Evolutionary conservation across 2,329 filamentous ascomycete genomes (phyloP).

Genomic region (Epichloe aotearoae): DNA sequence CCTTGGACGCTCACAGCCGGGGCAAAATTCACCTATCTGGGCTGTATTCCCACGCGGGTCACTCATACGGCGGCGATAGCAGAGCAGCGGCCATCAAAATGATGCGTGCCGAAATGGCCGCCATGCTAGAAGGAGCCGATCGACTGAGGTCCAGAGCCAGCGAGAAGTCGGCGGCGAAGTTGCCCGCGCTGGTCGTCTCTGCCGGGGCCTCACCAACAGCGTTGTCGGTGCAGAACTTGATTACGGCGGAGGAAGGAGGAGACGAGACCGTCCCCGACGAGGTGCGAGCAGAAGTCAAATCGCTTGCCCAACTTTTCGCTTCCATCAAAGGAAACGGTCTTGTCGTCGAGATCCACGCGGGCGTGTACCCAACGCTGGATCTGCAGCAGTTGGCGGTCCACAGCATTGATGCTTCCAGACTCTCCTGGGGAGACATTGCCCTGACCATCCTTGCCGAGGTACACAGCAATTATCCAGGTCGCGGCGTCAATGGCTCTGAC

Average conservation of each 20-base stretch:
- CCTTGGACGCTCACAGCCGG: slow-evolving; percentile 12
- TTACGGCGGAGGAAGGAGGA: slow-evolving; percentile 5
- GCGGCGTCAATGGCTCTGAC: slow-evolving; percentile 31
- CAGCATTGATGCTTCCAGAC: slow-evolving; percentile 30
- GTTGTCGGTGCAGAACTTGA: slow-evolving; percentile 14
- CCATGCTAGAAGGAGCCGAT: slow-evolving; percentile 14
- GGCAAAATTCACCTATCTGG: slow-evolving; percentile 38
- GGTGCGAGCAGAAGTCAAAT: slow-evolving; percentile 8
- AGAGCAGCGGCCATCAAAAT: slow-evolving; percentile 18
- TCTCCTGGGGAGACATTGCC: slow-evolving; percentile 44
- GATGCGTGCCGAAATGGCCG: slow-evolving; percentile 18
- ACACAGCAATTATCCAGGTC: slow-evolving; percentile 50
- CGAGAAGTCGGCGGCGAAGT: slow-evolving; percentile 6
- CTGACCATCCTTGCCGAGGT: slow-evolving; percentile 61
- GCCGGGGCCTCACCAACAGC: slow-evolving; percentile 69
- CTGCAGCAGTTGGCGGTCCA: slow-evolving; percentile 68
- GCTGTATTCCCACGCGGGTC: slow-evolving; percentile 60
- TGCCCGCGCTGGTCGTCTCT: slow-evolving; percentile 33
- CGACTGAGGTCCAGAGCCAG: slow-evolving; percentile 9
- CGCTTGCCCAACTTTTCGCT: slow-evolving; percentile 10
- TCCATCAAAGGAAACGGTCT: slow-evolving; percentile 24
- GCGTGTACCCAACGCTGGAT: slow-evolving; percentile 64
- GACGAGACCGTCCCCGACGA: slow-evolving; percentile 7
- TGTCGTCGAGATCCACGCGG: slow-evolving; percentile 58
- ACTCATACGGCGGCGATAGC: slow-evolving; percentile 45